Evolutionary conservation across 1,284 basidiomycete species (phyloP), one percentile per base, ranked within the genome.

Genomic region (Apiotrichum gracile): DNA sequence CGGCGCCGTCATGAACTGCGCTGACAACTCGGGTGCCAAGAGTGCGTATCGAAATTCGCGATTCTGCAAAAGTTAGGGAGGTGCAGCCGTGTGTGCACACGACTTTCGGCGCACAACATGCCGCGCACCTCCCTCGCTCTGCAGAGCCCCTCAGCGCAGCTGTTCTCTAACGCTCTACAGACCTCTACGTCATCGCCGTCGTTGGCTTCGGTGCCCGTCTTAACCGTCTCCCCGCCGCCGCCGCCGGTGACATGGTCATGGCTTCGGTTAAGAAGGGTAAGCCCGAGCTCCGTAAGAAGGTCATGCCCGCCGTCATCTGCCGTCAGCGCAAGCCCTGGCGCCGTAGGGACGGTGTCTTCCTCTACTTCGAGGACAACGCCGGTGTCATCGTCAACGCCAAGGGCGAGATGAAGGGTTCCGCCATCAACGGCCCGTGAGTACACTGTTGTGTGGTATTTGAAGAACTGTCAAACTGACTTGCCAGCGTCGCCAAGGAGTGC

Each of bases 201-300:
- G 64, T 77, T 45, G 91, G 93, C 58, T 90, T 88, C 76, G 96
- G 94, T 78, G 88, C 96, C 59, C 91, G 88, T 74, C 84, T 98
- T 52, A 97, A 98, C 85, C 84, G 96, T 79, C 83, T 98, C 61
- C 94, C 94, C 62, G 94, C 96, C 76, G 93, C 94, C 67, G 88
- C 92, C 81, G 92, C 96, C 61, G 94, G 94, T 69, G 92, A 96
- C 79, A 97, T 97, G 93, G 87, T 97, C 68, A 92, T 98, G 70
- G 92, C 92, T 60, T 92, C 89, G 57, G 96, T 98, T 74, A 98
- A 99, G 85, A 98, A 98, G 85, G 94, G 94, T 78, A 98, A 99
- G 83, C 96, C 96, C 49, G 94, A 99, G 79, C 80, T 99, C 74
- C 85, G 94, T 78, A 99, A 99, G 84, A 99, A 99, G 84, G 93